These are phyloP conservation scores for Scenedesmus sp. DNA, from an alignment of 163 green algal species.

Conservation along the genomic window DNA sequence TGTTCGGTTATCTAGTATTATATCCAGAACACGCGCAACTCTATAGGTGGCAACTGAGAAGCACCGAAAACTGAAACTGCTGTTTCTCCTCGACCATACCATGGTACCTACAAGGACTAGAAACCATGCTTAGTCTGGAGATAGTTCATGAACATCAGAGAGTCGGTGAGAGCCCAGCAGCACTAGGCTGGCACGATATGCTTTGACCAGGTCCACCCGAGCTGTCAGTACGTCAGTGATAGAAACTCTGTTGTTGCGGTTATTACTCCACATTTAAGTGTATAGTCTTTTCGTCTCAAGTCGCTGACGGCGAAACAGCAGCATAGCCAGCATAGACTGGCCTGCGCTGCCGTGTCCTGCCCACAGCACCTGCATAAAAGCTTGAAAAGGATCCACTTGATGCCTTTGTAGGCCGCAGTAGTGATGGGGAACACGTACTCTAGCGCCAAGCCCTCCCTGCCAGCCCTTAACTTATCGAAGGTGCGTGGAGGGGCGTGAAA, in stretches of 20 bases:
- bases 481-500: constrained; percentile 15
- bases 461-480: constrained; percentile 58
- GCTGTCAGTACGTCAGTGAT: background rate
- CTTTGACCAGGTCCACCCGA: constrained; percentile 10
- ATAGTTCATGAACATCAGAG: constrained; percentile 8
- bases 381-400: background rate
- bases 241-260: background rate
- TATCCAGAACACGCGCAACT: too few species aligned
- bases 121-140: background rate
- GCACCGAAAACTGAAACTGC: background rate
- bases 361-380: background rate
- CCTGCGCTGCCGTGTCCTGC: background rate
- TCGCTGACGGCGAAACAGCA: background rate
- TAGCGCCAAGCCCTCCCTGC: constrained; percentile 52
- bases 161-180: background rate
- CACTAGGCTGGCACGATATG: background rate
- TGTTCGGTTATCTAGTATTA: too few species aligned
- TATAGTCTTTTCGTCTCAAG: background rate
- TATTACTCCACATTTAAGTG: background rate
- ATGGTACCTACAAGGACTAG: background rate
- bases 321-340: background rate
- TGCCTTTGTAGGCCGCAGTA: background rate
- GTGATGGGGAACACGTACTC: constrained; percentile 44
- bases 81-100: constrained; percentile 9
- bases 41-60: too few species aligned